Base-by-base conservation (phyloP, 208 protist species). In the Angomonas desouzai region DNA sequence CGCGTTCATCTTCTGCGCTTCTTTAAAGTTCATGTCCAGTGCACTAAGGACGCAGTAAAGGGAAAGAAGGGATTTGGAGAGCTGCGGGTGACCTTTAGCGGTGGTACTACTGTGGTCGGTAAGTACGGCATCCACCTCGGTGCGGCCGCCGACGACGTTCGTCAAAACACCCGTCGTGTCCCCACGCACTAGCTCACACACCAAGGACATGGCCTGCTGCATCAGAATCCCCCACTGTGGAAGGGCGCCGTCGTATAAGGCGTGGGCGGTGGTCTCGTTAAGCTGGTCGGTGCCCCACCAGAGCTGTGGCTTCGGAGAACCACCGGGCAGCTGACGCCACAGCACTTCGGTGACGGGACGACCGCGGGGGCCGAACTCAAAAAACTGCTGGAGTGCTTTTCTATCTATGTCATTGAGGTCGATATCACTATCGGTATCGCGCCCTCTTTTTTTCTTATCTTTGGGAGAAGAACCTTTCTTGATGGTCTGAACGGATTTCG, bases 311-410 rank as follows among this genome's bases (percentile, higher is more conserved):
- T 60, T 51, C 3, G 48, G 27, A 18, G 30, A 27, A 6, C 3
- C 25, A 20, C 29, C 27, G 32, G 27, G 18, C 0, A 49, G 20
- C 0, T 43, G 1, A 16, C 13, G 29, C 33, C 27, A 57, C n/a
- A 77, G 57, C 20, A 9, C 28, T 6, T 23, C 38, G 0, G 36
- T 32, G 11, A 66, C 48, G 11, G 57, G 20, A 7, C 20, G 18
- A 9, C 55, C 13, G 30, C 71, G 65, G 34, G 65, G 29, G 4
- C 72, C 72, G 29, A 58, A 77, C 58, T 70, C 43, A 13, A 77
- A 62, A 36, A 77, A 72, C n/a, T 47, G n/a, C 6, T 20, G 18
- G 0, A 77, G 32, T 1, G 58, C 62, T 1, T 4, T 3, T 22
- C 23, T 22, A 23, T 66, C 66, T 47, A 66, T 49, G 11, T 40